Percentiles rank a stretch among this genome's conserved stretches.
phyloP scores from a whole-genome alignment of 768 basidiomycete species.

The Dacryopinax spathularia region DNA sequence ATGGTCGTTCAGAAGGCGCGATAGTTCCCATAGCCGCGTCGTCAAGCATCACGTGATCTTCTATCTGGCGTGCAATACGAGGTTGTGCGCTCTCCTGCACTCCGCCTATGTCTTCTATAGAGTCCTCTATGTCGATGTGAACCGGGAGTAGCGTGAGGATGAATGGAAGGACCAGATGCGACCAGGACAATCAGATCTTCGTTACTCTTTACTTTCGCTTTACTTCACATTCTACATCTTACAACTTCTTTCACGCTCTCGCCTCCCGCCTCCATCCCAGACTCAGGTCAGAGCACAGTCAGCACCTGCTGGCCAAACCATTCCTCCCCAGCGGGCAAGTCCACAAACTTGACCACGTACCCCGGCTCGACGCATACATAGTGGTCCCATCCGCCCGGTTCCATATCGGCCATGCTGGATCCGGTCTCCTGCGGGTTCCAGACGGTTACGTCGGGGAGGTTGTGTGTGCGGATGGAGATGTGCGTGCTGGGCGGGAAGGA shows the following conservation, averaged over 20 bases:
- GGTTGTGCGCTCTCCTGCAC: too few relatives aligned
- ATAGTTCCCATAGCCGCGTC: too few relatives aligned
- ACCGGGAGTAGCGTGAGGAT: too few relatives aligned
- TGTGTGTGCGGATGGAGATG: slow-evolving; percentile 37
- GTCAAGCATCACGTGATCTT: too few relatives aligned
- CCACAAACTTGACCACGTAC: slow-evolving; percentile 56
- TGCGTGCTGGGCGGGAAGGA: slow-evolving; percentile 42
- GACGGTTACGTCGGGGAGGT: slow-evolving; percentile 68
- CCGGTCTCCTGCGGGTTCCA: slow-evolving; percentile 82
- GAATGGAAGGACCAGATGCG: slow-evolving; percentile 1
- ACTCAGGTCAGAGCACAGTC: slow-evolving; percentile 30
- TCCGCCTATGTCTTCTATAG: too few relatives aligned
- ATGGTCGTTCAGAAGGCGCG: too few relatives aligned
- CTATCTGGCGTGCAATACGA: too few relatives aligned
- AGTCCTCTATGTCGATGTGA: too few relatives aligned
- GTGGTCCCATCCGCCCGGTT: slow-evolving; percentile 69
- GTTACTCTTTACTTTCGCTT: background rate
- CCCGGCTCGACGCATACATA: slow-evolving; percentile 92
- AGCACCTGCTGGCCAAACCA: slow-evolving; percentile 71
- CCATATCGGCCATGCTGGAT: slow-evolving; percentile 74
- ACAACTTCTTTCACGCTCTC: background rate
- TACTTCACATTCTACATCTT: background rate
- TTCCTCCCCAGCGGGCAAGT: slow-evolving; percentile 44
- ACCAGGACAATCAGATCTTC: too few relatives aligned
- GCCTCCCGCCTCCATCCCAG: background rate